These are phyloP conservation scores for Aspergillus felis DNA, from an alignment of 2,329 filamentous ascomycete genomes.

Conservation along the genomic window DNA sequence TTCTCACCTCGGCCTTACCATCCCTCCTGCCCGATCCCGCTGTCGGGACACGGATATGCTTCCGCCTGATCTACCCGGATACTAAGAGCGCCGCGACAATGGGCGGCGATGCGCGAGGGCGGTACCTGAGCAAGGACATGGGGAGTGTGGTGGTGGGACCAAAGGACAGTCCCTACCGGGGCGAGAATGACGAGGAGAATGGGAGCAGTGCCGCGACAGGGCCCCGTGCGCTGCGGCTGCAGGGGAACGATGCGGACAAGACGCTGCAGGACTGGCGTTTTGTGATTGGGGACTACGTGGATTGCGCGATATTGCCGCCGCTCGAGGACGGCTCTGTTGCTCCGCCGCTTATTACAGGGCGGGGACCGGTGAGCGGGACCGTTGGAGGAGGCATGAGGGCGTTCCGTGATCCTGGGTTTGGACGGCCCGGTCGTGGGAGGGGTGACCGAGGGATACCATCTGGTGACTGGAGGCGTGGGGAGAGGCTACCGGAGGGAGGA, in stretches of 20 bases:
- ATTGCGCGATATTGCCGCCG: slow-evolving; percentile 75
- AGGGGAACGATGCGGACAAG: slow-evolving; percentile 63
- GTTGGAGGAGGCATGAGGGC: slow-evolving; percentile 40
- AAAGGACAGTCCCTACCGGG: slow-evolving; percentile 22
- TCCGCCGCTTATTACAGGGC: slow-evolving; percentile 51
- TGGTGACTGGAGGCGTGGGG: slow-evolving; percentile 49
- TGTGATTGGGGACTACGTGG: slow-evolving; percentile 84
- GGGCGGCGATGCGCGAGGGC: slow-evolving; percentile 45
- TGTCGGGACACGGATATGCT: slow-evolving; percentile 79
- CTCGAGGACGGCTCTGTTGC: slow-evolving; percentile 70
- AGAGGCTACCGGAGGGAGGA: slow-evolving; percentile 41
- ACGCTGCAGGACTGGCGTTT: slow-evolving; percentile 74
- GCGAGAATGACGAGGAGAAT: slow-evolving; percentile 33
- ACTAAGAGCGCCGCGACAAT: slow-evolving; percentile 45
- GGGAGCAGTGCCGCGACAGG: slow-evolving; percentile 32
- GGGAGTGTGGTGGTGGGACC: slow-evolving; percentile 73
- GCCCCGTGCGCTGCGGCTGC: slow-evolving; percentile 36
- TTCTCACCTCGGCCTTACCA: slow-evolving; percentile 67
- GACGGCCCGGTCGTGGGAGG: slow-evolving; percentile 40
- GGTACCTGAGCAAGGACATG: slow-evolving; percentile 74
- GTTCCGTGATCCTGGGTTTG: slow-evolving; percentile 46
- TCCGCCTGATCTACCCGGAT: slow-evolving; percentile 82
- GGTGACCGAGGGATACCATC: slow-evolving; percentile 40
- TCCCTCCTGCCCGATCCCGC: slow-evolving; percentile 67
- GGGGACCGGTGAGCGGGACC: slow-evolving; percentile 40